Percentiles rank a stretch among this genome's conserved stretches.
Conservation (phyloP, 1,139 yeast species). For the Waltiozyma sp. region DNA sequence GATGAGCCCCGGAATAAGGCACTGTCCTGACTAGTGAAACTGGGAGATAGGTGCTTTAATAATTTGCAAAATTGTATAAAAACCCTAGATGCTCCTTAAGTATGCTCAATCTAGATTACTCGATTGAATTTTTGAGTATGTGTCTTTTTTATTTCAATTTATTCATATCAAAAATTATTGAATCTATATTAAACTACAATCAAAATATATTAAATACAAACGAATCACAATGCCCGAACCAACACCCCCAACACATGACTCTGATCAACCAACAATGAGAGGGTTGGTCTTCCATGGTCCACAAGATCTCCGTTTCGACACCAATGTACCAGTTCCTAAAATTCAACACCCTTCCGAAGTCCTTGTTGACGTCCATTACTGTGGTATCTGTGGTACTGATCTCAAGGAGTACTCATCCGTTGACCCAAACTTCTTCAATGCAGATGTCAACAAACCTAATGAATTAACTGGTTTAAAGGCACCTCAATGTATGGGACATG, state of each 20-base stretch:
- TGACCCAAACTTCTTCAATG: slow-evolving; percentile 36
- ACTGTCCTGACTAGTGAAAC: too few relatives aligned
- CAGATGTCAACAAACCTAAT: slow-evolving; percentile 21
- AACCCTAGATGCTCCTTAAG: too few relatives aligned
- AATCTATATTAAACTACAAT: too few relatives aligned
- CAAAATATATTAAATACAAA: neutral
- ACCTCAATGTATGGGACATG: slow-evolving; percentile 48
- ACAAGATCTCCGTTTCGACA: slow-evolving; percentile 27
- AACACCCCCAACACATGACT: neutral
- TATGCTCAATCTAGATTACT: too few relatives aligned
- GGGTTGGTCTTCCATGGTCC: slow-evolving; percentile 35
- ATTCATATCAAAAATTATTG: too few relatives aligned
- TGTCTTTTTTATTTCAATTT: too few relatives aligned
- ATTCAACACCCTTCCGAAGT: slow-evolving; percentile 29
- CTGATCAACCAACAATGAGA: slow-evolving; percentile 26
- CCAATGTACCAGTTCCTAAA: slow-evolving; percentile 26
- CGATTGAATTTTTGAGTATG: too few relatives aligned
- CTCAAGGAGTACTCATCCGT: slow-evolving; percentile 34
- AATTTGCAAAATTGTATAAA: too few relatives aligned
- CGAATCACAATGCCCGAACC: neutral
- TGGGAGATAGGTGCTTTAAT: too few relatives aligned
- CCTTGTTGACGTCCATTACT: slow-evolving; percentile 32
- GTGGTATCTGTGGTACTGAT: slow-evolving; percentile 46
- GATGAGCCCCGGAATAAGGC: too few relatives aligned
- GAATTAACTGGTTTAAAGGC: slow-evolving; percentile 22